These are phyloP conservation scores for Saturnispora galanensis DNA, from an alignment of 805 yeast genomes.

Conservation along the genomic window DNA sequence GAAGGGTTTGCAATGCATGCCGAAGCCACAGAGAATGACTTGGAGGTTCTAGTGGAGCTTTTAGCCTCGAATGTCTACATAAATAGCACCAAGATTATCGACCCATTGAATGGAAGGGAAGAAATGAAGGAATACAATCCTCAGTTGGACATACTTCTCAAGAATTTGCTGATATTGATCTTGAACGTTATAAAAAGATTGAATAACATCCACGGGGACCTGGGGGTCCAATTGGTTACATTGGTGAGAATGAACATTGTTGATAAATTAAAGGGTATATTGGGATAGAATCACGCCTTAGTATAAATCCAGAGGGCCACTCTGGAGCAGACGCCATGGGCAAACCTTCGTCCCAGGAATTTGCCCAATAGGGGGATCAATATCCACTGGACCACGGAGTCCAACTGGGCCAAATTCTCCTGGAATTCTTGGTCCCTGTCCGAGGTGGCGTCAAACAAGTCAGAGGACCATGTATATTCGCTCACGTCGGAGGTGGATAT, in stretches of 20 bases:
- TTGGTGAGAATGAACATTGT: constrained; percentile 23
- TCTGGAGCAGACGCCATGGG: constrained; percentile 29
- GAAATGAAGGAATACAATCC: constrained; percentile 19
- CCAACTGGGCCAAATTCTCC: constrained; percentile 38
- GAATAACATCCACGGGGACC: not conserved
- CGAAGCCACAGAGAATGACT: not conserved
- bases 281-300: constrained; percentile 3
- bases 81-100: not conserved
- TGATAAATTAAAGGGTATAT: constrained; percentile 22
- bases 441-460: constrained; percentile 5
- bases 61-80: constrained; percentile 2
- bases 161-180: constrained; percentile 21
- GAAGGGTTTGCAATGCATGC: constrained; percentile 14
- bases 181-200: constrained; percentile 17
- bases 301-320: constrained; percentile 15
- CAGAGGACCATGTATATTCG: constrained; percentile 9
- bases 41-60: constrained; percentile 2
- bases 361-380: constrained; percentile 60
- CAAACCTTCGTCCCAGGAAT: constrained; percentile 52
- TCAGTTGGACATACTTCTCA: constrained; percentile 21
- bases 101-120: constrained; percentile 3
- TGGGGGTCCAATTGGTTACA: constrained; percentile 13
- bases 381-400: constrained; percentile 47
- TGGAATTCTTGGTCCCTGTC: constrained; percentile 3
- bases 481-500: not conserved